These are phyloP conservation scores for Hyaloscypha variabilis DNA, from an alignment of 495 filamentous ascomycete genomes.

Conservation along the genomic window DNA sequence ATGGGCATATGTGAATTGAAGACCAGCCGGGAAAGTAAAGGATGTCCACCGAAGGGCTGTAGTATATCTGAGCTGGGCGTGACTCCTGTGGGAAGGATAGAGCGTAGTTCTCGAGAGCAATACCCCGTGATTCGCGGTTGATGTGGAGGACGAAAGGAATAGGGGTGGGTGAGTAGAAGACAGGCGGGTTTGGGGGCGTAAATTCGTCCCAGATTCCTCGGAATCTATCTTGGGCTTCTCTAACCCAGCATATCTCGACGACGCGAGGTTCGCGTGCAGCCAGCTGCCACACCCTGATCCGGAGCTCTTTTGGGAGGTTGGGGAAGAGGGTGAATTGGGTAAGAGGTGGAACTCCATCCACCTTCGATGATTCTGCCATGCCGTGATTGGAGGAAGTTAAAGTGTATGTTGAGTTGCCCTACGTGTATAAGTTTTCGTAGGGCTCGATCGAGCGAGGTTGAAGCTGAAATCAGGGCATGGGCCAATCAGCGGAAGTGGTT, in stretches of 20 bases:
- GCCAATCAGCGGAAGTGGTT: neutral
- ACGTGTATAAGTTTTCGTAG: no score
- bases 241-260: conserved; percentile 11
- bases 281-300: conserved; percentile 11
- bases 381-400: neutral
- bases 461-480: neutral
- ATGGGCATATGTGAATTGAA: conserved; percentile 2
- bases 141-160: conserved; percentile 1
- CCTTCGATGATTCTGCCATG: neutral
- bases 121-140: conserved; percentile 10
- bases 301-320: conserved; percentile 11
- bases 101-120: conserved; percentile 17
- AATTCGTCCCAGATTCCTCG: neutral
- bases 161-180: conserved; percentile 12
- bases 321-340: conserved; percentile 12
- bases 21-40: conserved; percentile 23
- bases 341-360: neutral
- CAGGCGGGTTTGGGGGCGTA: neutral
- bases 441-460: neutral
- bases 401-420: neutral
- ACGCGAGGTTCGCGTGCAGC: conserved; percentile 15
- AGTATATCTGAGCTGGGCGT: conserved; percentile 11
- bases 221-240: neutral
- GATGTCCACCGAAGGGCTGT: conserved; percentile 13
- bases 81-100: conserved; percentile 13